Conservation (phyloP, 768 basidiomycete species). For the Heimioporus sp. region DNA sequence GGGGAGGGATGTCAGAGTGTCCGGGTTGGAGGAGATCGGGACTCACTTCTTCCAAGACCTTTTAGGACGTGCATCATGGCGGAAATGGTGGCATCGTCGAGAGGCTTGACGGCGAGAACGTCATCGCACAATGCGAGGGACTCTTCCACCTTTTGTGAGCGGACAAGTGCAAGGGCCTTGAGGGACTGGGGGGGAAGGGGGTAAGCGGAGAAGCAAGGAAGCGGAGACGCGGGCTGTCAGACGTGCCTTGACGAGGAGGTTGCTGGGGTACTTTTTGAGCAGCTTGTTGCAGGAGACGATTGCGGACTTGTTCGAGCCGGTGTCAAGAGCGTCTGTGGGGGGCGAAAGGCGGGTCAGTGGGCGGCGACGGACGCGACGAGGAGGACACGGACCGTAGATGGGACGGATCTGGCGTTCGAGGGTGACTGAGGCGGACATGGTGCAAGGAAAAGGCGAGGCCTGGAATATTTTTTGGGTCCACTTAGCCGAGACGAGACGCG, state of each 20-base stretch:
- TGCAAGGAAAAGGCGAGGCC: slow-evolving; percentile 1
- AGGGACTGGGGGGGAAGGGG: slow-evolving; percentile 51
- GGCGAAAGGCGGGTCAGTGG: not conserved
- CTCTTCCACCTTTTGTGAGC: slow-evolving; percentile 84
- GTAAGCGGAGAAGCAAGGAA: not conserved
- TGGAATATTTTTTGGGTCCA: slow-evolving; percentile 25
- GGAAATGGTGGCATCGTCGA: slow-evolving; percentile 69
- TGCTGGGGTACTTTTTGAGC: slow-evolving; percentile 81
- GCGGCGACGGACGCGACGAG: not conserved
- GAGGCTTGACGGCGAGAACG: slow-evolving; percentile 68
- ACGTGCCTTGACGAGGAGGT: slow-evolving; percentile 64
- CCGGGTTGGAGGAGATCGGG: not conserved
- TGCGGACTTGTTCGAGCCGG: slow-evolving; percentile 83
- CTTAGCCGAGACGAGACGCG: slow-evolving; percentile 25
- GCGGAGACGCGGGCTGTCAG: not conserved
- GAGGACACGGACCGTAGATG: slow-evolving; percentile 64
- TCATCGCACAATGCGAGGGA: slow-evolving; percentile 77
- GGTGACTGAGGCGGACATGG: slow-evolving; percentile 52
- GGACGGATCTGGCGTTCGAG: slow-evolving; percentile 82
- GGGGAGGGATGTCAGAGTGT: not conserved
- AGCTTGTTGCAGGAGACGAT: slow-evolving; percentile 84
- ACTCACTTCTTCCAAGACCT: slow-evolving; percentile 66
- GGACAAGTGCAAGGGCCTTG: slow-evolving; percentile 81
- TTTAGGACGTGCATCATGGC: slow-evolving; percentile 85
- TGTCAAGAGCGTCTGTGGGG: slow-evolving; percentile 75